A percentile compares a stretch with the other conserved stretches of the same genome.
These are phyloP conservation scores for Chlorencoelia australis DNA, from an alignment of 2,329 filamentous ascomycete genomes.

Conservation along the genomic window DNA sequence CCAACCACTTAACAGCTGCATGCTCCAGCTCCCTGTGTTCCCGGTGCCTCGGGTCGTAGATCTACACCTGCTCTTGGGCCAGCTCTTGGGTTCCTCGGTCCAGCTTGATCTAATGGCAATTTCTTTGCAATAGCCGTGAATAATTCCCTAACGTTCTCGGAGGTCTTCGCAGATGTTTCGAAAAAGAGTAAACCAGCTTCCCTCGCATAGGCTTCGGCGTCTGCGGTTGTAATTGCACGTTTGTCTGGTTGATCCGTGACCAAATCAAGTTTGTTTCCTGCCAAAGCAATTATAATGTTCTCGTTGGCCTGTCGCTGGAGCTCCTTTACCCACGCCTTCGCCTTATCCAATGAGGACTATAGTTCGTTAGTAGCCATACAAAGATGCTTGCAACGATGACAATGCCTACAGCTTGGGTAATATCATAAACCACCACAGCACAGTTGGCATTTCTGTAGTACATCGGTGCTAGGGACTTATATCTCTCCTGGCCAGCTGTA, in stretches of 20 bases:
- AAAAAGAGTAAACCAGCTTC: conserved; percentile 96
- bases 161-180: conserved; percentile 95
- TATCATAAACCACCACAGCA: conserved; percentile 97
- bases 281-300: conserved; percentile 97
- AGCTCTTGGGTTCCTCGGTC: conserved; percentile 73
- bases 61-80: conserved; percentile 51
- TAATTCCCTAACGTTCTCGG: conserved; percentile 88
- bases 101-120: conserved; percentile 88
- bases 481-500: conserved; percentile 95
- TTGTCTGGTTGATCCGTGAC: conserved; percentile 93
- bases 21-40: conserved; percentile 45
- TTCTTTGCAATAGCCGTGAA: conserved; percentile 98
- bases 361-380: background rate
- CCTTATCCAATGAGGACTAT: conserved; percentile 94
- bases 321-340: conserved; percentile 98
- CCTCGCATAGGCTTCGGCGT: conserved; percentile 89
- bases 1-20: conserved; percentile 49
- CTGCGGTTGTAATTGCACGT: conserved; percentile 77
- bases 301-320: conserved; percentile 98
- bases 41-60: conserved; percentile 44
- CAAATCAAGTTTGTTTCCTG: conserved; percentile 95
- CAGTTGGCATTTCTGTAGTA: conserved; percentile 99
- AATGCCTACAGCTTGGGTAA: conserved; percentile 79
- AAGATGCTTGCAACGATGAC: too few species aligned
- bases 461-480: conserved; percentile 98